These are phyloP conservation scores for Candida andamanensis DNA, from an alignment of 805 yeast genomes.

Conservation along the genomic window DNA sequence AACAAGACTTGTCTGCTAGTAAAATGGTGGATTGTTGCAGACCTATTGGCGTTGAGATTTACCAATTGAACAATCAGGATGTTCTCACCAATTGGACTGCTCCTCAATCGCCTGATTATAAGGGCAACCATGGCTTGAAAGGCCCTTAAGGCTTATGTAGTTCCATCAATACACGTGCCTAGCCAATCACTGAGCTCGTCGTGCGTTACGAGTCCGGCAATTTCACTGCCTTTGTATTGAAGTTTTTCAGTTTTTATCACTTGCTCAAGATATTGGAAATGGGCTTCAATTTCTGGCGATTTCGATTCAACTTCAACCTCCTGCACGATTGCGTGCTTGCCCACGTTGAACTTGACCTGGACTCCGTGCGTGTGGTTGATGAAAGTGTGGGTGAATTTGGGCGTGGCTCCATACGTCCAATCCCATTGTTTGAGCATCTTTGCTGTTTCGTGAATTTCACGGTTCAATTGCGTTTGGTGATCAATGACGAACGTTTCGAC, in stretches of 20 bases:
- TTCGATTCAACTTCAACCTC: constrained; percentile 15
- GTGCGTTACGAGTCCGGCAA: constrained; percentile 41
- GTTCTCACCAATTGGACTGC: constrained; percentile 47
- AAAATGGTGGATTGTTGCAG: constrained; percentile 61
- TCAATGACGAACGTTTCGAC: constrained; percentile 16
- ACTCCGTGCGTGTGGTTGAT: constrained; percentile 29
- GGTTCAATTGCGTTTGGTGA: constrained; percentile 23
- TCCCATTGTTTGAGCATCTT: constrained; percentile 51
- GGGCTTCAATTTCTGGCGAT: constrained; percentile 12
- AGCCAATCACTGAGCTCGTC: constrained; percentile 43
- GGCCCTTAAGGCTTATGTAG: constrained; percentile 14
- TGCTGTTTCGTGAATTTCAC: constrained; percentile 37
- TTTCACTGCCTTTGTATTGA: constrained; percentile 36
- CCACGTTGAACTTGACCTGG: constrained; percentile 40
- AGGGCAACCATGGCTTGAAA: constrained; percentile 51
- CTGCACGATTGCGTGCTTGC: constrained; percentile 32
- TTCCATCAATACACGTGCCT: constrained; percentile 43
- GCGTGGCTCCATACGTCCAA: constrained; percentile 77
- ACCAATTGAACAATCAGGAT: constrained; percentile 41
- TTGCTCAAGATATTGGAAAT: constrained; percentile 31
- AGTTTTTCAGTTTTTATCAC: constrained; percentile 21
- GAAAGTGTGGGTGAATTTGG: constrained; percentile 58
- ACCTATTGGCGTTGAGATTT: constrained; percentile 60
- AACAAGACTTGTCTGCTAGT: constrained; percentile 35
- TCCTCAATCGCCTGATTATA: constrained; percentile 48